Evolutionary conservation across 2,329 filamentous ascomycete genomes (phyloP), one percentile per base, ranked within the genome.

Genomic region (Nemania serpens): DNA sequence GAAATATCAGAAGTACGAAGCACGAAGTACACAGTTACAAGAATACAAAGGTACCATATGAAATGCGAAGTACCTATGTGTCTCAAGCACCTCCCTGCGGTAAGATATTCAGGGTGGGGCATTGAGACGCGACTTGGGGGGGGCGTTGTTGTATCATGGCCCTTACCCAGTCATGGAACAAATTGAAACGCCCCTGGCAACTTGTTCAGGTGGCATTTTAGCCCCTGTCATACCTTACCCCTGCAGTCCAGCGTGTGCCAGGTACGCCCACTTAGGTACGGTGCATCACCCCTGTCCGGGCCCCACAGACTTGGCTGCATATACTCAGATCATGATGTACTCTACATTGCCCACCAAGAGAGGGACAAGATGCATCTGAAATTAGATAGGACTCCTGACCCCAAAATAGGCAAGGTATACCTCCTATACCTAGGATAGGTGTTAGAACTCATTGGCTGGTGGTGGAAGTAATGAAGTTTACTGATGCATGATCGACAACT

Each of bases 181-280:
- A 69, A 73, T 70, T 73, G 72, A 73, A 74, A 74, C 71, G 70
- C 71, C 71, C 70, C 69, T 71, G 66, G 55, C 46, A 11, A 17
- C 51, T 41, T 55, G 41, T 29, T 49, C 52, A 50, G 37, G 52
- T 59, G 51, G 52, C 48, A 47, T 55, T 25, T 17, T 34, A 1
- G 34, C 47, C 57, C 61, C 49, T 62, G 60, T 36, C 55, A 36
- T 50, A 29, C 25, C 25, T 6, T 25, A 61, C 43, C 64, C 64
- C 61, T 61, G 63, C 36, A 20, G 3, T 52, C 63, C 61, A 63
- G 63, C 60, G 58, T 60, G 63, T 65, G 57, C 63, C 46, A n/a
- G n/a, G n/a, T n/a, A n/a, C 7, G 25, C 25, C 25, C 25, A 29
- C 25, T 25, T 56, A 48, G 52, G 57, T 55, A 53, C 25, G n/a